Conservation (phyloP, 495 filamentous ascomycete species). For the Viridothelium virens region DNA sequence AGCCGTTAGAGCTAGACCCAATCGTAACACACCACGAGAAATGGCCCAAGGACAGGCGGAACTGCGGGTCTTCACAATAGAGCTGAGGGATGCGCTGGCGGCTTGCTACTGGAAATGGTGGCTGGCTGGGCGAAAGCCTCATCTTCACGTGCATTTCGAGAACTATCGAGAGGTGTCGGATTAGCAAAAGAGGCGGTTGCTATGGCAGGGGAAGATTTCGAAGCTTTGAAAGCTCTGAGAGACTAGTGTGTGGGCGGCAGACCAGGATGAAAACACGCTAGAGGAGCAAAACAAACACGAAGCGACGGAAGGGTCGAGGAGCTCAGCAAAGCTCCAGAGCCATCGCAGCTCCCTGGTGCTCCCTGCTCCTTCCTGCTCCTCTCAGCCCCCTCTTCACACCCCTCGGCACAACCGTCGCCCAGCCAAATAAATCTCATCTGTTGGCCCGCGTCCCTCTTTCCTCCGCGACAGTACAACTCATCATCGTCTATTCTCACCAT, state of each 20-base stretch:
- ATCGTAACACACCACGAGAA: constrained; percentile 4
- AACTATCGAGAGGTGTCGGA: neutral
- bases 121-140: neutral
- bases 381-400: neutral
- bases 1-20: neutral
- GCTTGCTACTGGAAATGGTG: neutral
- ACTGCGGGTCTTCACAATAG: neutral
- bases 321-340: neutral
- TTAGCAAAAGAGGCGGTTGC: neutral
- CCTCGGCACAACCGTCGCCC: constrained; percentile 6
- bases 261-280: constrained; percentile 5
- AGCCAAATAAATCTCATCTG: neutral
- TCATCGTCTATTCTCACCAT: neutral
- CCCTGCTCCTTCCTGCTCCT: neutral
- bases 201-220: neutral
- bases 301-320: neutral
- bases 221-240: neutral
- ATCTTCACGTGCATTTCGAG: constrained; percentile 1
- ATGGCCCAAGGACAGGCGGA: neutral
- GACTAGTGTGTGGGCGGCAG: neutral
- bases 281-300: constrained; percentile 1
- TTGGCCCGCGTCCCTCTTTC: neutral
- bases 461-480: constrained; percentile 7
- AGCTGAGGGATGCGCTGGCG: neutral
- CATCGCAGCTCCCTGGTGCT: too few species aligned